These are phyloP conservation scores for Penicillium janthinellum DNA, from an alignment of 2,329 filamentous ascomycete species.

Conservation along the genomic window DNA sequence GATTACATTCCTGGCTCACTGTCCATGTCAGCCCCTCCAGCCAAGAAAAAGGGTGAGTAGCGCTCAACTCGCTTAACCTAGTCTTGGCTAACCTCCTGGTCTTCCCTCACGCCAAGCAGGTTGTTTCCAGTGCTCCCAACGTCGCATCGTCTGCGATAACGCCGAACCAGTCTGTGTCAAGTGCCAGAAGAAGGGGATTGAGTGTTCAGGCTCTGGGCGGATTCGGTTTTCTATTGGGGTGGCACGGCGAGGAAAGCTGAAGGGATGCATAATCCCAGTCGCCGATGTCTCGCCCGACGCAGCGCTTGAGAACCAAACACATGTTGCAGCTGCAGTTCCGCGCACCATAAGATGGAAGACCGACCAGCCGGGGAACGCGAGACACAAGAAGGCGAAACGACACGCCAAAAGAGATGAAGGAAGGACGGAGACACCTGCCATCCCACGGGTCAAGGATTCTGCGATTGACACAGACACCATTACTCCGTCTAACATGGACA, in stretches of 20 bases:
- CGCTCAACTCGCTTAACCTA: not conserved
- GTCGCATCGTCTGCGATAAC: slow-evolving; percentile 41
- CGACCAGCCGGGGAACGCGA: not conserved
- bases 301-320: not conserved
- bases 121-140: slow-evolving; percentile 41
- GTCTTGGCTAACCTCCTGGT: not conserved
- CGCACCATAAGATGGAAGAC: slow-evolving; percentile 17
- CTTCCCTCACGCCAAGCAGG: slow-evolving; percentile 20
- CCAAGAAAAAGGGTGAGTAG: not conserved
- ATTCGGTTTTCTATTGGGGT: slow-evolving; percentile 33
- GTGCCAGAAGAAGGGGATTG: slow-evolving; percentile 34
- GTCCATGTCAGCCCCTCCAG: not conserved
- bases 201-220: slow-evolving; percentile 34
- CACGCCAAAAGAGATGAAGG: not conserved
- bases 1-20: not conserved
- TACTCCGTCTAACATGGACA: not conserved
- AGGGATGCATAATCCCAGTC: slow-evolving; percentile 18
- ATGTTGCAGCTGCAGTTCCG: not conserved
- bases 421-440: not conserved
- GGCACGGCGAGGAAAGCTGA: slow-evolving; percentile 21
- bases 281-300: not conserved
- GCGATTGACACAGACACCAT: not conserved
- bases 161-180: slow-evolving; percentile 35
- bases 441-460: not conserved
- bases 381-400: not conserved